Evolutionary conservation across 495 filamentous ascomycete species (phyloP).

Genomic region (Aspergillus asperescens): DNA sequence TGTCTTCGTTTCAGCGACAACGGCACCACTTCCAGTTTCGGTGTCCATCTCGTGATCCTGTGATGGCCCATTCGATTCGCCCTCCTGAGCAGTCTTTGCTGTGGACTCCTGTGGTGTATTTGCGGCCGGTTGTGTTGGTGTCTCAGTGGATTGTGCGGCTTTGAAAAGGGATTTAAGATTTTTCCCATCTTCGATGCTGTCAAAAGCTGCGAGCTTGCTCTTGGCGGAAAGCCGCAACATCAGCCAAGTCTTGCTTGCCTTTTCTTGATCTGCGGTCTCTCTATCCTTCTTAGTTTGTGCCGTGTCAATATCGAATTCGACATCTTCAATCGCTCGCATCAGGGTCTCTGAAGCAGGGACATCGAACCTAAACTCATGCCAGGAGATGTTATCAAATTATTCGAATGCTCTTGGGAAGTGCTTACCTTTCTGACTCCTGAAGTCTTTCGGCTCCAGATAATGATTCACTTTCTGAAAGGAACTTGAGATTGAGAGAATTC

Average conservation of each 20-base stretch:
- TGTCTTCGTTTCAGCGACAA: conserved; percentile 14
- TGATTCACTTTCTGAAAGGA: conserved; percentile 61
- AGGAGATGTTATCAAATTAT: not conserved
- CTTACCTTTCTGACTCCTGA: conserved; percentile 52
- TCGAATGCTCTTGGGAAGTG: not conserved
- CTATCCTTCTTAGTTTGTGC: conserved; percentile 66
- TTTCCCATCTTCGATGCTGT: conserved; percentile 78
- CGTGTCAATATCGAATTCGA: conserved; percentile 80
- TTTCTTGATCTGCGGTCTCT: conserved; percentile 57
- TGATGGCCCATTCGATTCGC: conserved; percentile 4
- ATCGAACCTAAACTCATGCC: conserved; percentile 32
- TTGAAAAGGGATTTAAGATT: conserved; percentile 55
- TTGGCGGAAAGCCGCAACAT: conserved; percentile 71
- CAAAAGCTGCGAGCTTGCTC: conserved; percentile 67
- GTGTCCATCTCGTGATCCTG: conserved; percentile 15
- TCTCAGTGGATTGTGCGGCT: conserved; percentile 25
- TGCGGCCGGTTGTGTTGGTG: conserved; percentile 25
- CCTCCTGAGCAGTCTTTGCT: conserved; percentile 16
- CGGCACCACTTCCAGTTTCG: conserved; percentile 15
- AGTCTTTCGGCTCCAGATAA: conserved; percentile 52
- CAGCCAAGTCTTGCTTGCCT: conserved; percentile 84
- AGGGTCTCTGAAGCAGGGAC: conserved; percentile 54
- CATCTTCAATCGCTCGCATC: conserved; percentile 57
- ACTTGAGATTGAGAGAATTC: conserved; percentile 67
- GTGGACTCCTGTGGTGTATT: conserved; percentile 28